Base-by-base conservation (phyloP, 1,284 basidiomycete species). In the Papiliotrema laurentii region DNA sequence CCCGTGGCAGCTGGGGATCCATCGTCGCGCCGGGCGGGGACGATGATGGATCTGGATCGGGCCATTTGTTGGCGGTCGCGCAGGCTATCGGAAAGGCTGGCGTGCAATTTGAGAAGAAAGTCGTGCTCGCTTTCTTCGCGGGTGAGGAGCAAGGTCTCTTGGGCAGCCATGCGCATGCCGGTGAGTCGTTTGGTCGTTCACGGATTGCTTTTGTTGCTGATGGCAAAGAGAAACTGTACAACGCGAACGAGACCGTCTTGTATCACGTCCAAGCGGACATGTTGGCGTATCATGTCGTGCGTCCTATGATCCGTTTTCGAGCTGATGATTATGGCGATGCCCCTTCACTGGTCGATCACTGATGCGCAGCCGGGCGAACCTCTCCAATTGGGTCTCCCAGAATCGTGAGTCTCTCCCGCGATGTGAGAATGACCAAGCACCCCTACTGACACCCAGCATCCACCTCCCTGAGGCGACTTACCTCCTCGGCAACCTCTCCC, bases 181-280 rank as follows among this genome's bases (percentile, higher is more conserved):
- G 72, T 72, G 47, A 58, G 72, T 68, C 7, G 22, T 41, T 0
- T n/a, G 24, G 5, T 10, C 22, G 6, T 7, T 9, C 26, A 30
- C 46, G 42, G 31, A 43, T 36, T n/a, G n/a, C n/a, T n/a, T n/a
- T n/a, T n/a, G n/a, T n/a, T n/a, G n/a, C n/a, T n/a, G n/a, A n/a
- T n/a, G n/a, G 27, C 18, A 18, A 43, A 69, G 63, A 63, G 37
- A 53, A 55, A 42, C 49, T 61, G 13, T 49, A 63, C 46, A 71
- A 72, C 36, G 69, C 71, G 22, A 75, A 81, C 53, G 83, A 82
- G 18, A 85, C 87, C 56, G 75, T 92, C 40, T 82, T 84, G 2
- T 69, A 91, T 34, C 87, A 91, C 80, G 78, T 92, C 49, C 89
- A 92, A 69, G 86, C 86, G 1, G 89, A 93, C 63, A 92, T 92